Conservation (phyloP, 1,284 basidiomycete species). For the Boletus semigastroideus region DNA sequence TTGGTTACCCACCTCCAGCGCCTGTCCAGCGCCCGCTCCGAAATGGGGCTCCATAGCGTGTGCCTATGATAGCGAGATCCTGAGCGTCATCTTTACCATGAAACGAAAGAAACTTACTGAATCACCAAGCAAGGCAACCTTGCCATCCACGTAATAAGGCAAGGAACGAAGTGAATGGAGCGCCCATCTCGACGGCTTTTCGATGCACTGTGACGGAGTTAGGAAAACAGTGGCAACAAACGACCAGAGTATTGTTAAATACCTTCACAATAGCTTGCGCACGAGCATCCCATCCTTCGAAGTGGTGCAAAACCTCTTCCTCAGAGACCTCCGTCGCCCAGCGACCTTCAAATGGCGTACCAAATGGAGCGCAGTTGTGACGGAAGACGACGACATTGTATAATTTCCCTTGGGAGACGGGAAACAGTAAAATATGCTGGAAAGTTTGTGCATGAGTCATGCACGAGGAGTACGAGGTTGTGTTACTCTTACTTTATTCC, state of each 20-base stretch:
- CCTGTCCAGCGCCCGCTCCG: conserved; percentile 34
- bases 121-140: conserved; percentile 37
- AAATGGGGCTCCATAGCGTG: conserved; percentile 35
- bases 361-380: conserved; percentile 37
- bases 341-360: conserved; percentile 35
- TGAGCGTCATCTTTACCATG: background rate
- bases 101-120: conserved; percentile 22
- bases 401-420: conserved; percentile 40
- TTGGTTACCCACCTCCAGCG: conserved; percentile 30
- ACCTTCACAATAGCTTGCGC: conserved; percentile 34
- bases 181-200: conserved; percentile 31
- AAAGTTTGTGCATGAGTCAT: background rate
- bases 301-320: conserved; percentile 34
- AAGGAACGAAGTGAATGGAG: conserved; percentile 32
- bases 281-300: conserved; percentile 43
- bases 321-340: conserved; percentile 36
- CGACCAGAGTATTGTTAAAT: background rate
- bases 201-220: conserved; percentile 13
- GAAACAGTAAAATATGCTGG: conserved; percentile 46
- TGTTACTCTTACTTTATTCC: conserved; percentile 38
- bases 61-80: conserved; percentile 14
- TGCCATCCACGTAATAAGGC: conserved; percentile 28
- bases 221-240: background rate
- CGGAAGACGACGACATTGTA: conserved; percentile 45
- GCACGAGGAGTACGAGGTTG: background rate